These are phyloP conservation scores for Saxophila tyrrhenica DNA, from an alignment of 495 filamentous ascomycete genomes.

Conservation along the genomic window DNA sequence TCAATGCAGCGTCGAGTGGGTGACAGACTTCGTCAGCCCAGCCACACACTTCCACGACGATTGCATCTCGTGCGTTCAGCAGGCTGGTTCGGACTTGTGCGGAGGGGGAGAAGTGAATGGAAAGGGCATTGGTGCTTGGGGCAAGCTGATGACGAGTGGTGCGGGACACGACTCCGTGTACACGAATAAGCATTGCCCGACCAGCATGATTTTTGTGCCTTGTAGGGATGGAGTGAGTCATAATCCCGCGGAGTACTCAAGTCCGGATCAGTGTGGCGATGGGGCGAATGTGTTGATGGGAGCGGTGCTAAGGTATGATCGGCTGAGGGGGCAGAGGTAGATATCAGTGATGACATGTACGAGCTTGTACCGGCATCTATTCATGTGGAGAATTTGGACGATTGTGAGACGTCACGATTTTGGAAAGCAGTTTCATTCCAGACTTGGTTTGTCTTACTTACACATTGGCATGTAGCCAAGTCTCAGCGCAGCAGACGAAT, in stretches of 20 bases:
- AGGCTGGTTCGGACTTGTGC: constrained; percentile 44
- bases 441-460: constrained; percentile 19
- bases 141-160: constrained; percentile 39
- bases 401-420: neutral
- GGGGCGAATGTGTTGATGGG: constrained; percentile 53
- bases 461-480: constrained; percentile 14
- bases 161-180: constrained; percentile 55
- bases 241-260: constrained; percentile 52
- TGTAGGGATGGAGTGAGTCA: constrained; percentile 55
- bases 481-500: neutral
- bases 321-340: too few species aligned
- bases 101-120: constrained; percentile 32
- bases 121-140: constrained; percentile 26
- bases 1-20: constrained; percentile 44
- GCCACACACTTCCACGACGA: constrained; percentile 59
- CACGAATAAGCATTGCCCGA: constrained; percentile 47
- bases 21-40: constrained; percentile 49
- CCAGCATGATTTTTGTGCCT: constrained; percentile 59
- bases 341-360: too few species aligned
- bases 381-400: too few species aligned
- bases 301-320: constrained; percentile 50
- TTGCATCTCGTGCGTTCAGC: constrained; percentile 55
- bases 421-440: neutral
- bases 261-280: constrained; percentile 49
- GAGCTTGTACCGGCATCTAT: too few species aligned